These are phyloP conservation scores for Lodderomyces metapsilosis DNA, from an alignment of 1,139 yeast genomes.

Conservation along the genomic window DNA sequence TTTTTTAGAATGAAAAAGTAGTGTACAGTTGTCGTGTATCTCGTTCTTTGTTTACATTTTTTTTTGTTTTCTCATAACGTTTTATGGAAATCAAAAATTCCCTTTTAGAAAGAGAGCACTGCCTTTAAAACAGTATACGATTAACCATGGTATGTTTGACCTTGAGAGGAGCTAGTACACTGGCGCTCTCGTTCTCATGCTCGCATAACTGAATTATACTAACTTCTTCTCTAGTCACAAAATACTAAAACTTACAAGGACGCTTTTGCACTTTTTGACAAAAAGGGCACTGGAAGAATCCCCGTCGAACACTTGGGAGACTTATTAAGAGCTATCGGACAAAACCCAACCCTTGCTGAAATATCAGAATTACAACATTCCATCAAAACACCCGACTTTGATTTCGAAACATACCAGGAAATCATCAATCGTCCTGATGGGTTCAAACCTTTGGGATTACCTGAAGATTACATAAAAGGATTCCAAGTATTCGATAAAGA, in stretches of 20 bases:
- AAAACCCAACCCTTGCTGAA: conserved; percentile 94
- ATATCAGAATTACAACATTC: conserved; percentile 67
- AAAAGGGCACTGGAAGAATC: conserved; percentile 92
- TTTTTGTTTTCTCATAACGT: no score
- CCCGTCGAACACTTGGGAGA: conserved; percentile 90
- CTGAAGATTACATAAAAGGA: conserved; percentile 95
- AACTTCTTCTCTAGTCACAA: conserved; percentile 36
- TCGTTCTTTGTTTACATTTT: conserved; percentile 1
- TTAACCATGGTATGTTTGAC: not conserved
- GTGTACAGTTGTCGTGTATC: conserved; percentile 1
- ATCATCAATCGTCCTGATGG: conserved; percentile 87
- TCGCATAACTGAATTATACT: no score
- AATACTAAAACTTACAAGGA: conserved; percentile 81
- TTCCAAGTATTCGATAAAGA: conserved; percentile 98
- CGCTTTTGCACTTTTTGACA: conserved; percentile 96
- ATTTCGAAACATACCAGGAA: conserved; percentile 75
- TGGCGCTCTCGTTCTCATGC: no score
- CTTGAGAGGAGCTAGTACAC: no score
- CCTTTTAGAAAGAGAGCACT: not conserved
- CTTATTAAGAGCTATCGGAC: conserved; percentile 93
- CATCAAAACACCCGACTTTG: conserved; percentile 49
- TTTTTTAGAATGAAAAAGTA: conserved; percentile 2
- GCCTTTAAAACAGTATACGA: not conserved
- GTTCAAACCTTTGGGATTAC: conserved; percentile 85
- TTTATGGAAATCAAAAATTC: not conserved